These are phyloP conservation scores for Rhizophagus clarus DNA, from an alignment of 192 early-diverging fungal genomes.

Conservation along the genomic window DNA sequence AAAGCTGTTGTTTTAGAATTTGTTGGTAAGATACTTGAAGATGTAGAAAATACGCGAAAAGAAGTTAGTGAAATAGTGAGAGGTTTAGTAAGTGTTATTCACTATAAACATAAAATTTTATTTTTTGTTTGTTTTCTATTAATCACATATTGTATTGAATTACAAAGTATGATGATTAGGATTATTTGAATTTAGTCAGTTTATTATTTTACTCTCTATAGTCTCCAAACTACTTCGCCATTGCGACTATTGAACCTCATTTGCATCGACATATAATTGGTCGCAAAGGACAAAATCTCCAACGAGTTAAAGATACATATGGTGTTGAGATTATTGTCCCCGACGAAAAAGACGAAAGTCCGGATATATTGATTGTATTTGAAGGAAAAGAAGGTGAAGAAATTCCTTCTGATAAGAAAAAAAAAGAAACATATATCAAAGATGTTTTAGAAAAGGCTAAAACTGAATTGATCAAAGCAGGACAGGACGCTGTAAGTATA, in stretches of 20 bases:
- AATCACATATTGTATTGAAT: background rate
- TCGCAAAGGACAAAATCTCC: constrained; percentile 61
- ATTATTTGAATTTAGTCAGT: constrained; percentile 7
- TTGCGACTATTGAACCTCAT: constrained; percentile 76
- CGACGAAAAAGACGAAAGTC: constrained; percentile 60
- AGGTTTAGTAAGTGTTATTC: constrained; percentile 51
- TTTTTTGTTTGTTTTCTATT: constrained; percentile 1
- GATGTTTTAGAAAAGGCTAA: constrained; percentile 58
- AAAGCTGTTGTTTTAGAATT: constrained; percentile 71
- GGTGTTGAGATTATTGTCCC: constrained; percentile 83
- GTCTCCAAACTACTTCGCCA: constrained; percentile 59
- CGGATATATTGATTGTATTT: constrained; percentile 80
- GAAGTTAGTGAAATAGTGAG: constrained; percentile 58
- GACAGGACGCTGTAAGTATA: constrained; percentile 50
- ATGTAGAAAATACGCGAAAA: constrained; percentile 65
- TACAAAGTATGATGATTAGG: constrained; percentile 1
- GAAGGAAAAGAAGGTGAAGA: constrained; percentile 56
- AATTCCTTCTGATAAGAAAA: constrained; percentile 32
- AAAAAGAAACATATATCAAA: constrained; percentile 48
- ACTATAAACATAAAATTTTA: constrained; percentile 10
- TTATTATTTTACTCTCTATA: constrained; percentile 20
- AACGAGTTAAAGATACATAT: constrained; percentile 65
- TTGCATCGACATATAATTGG: constrained; percentile 72
- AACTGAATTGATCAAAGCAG: constrained; percentile 70
- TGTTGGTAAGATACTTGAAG: constrained; percentile 64